A percentile compares a stretch with the other conserved stretches of the same genome.
phyloP scores from a whole-genome alignment of 108 stramenopile genomes.

The Poteriospumella lacustris region DNA sequence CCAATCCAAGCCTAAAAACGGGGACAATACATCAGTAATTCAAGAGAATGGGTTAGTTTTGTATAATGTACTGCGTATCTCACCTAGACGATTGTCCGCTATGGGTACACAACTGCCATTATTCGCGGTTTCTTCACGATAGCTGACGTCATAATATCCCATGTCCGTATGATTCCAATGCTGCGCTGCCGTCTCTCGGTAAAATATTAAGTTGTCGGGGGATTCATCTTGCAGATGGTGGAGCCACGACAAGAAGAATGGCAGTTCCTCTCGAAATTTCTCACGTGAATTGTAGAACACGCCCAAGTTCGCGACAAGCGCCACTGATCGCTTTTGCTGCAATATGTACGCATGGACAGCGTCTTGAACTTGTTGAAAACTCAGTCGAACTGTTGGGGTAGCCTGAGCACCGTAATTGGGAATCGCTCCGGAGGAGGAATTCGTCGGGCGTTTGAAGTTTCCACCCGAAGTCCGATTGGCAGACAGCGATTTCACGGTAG shows the following conservation, averaged over 20 bases:
- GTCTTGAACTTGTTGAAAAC: not conserved
- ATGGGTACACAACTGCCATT: constrained; percentile 22
- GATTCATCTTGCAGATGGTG: not conserved
- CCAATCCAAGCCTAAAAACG: constrained; percentile 6
- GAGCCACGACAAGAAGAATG: not conserved
- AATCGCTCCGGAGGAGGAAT: too few species aligned
- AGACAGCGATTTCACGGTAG: too few species aligned
- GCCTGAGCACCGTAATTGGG: too few species aligned
- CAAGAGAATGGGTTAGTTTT: not conserved
- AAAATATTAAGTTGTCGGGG: constrained; percentile 9
- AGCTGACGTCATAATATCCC: not conserved
- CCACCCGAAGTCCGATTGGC: too few species aligned
- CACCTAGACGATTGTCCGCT: not conserved
- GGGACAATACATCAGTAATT: not conserved
- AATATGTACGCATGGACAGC: not conserved
- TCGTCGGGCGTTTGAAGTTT: too few species aligned
- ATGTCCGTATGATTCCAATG: constrained; percentile 20
- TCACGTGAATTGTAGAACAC: constrained; percentile 24
- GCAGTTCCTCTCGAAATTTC: constrained; percentile 12
- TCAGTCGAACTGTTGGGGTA: too few species aligned
- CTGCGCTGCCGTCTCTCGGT: constrained; percentile 26
- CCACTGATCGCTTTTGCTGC: not conserved
- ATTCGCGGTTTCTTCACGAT: not conserved
- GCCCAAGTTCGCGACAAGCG: not conserved
- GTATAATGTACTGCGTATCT: not conserved